Base-by-base conservation (phyloP, 148 eudicot genomes). In the Rhododendron vialii region DNA sequence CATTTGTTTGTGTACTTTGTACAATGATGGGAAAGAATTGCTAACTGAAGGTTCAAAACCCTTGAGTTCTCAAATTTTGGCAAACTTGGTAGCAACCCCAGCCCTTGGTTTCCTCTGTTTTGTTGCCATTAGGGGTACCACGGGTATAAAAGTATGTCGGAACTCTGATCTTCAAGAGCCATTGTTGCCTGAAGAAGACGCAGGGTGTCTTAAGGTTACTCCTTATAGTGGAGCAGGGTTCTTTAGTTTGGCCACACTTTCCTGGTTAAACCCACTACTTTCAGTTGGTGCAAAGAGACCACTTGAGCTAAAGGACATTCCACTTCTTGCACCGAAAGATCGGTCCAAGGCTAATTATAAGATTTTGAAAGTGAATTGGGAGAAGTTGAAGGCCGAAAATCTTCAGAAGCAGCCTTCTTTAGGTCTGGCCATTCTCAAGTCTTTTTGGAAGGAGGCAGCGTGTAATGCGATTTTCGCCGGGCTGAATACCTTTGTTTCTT, bases 241-340 rank as follows among this genome's bases (percentile, higher is more conserved):
- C 50, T 89, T 95, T 88, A 94, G 94, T 88, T 89, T 94, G 89
- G 93, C 93, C 83, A 94, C 98, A 9, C 91, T 96, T 88, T 97
- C 98, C n/a, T 97, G 99, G 99, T 82, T 97, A 86, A 95, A 97
- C 83, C 93, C 99, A 24, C 90, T 97, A 83, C 98, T 97, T 77
- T 91, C 98, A 50, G 86, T 86, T 13, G 99, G 99, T 87, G 96
- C 95, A 78, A 95, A 92, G 89, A 95, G 96, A 89, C 98, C 99
- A 1, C 96, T 97, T 67, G 98, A 95, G 89, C 89, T 94, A 3
- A 93, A 92, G 85, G 99, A 97, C 84, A 93, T 97, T 80, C 99
- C 99, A 48, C 95, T 94, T 89, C 98, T 97, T 26, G 96, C 98
- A 57, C 92, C 94, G 18, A 90, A 84, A 90, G 98, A 97, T 80